Conservation (phyloP, 352 stramenopile species). For the Thalassiosira livingstoniorum region DNA sequence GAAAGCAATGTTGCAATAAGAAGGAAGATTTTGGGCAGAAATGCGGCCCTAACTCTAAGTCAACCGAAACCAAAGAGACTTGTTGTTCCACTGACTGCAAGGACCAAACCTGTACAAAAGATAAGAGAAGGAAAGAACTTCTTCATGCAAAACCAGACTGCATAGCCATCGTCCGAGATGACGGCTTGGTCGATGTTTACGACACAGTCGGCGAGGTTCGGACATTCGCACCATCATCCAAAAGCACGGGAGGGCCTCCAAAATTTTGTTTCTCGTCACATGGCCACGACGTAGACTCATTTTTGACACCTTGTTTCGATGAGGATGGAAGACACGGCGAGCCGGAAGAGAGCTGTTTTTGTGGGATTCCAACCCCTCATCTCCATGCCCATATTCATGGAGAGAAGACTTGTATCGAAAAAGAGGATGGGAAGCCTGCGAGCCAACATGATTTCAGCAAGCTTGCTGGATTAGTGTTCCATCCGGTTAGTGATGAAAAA, state of each 20-base stretch:
- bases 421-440: slow-evolving; percentile 1
- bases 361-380: slow-evolving; percentile 65
- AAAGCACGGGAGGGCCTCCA: background rate
- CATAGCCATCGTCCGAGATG: too few relatives aligned
- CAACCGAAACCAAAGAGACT: too few relatives aligned
- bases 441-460: background rate
- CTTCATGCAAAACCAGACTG: too few relatives aligned
- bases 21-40: too few relatives aligned
- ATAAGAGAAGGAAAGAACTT: too few relatives aligned
- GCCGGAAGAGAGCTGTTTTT: slow-evolving; percentile 66
- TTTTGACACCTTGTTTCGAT: slow-evolving; percentile 73
- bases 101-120: too few relatives aligned
- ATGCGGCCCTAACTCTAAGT: too few relatives aligned
- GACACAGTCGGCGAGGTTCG: too few relatives aligned
- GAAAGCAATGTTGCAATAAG: too few relatives aligned
- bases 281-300: slow-evolving; percentile 39
- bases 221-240: background rate
- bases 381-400: slow-evolving; percentile 68
- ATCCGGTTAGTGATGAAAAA: slow-evolving; percentile 4
- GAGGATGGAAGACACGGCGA: slow-evolving; percentile 61
- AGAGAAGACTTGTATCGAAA: slow-evolving; percentile 25
- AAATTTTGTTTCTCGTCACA: slow-evolving; percentile 70
- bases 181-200: too few relatives aligned
- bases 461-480: slow-evolving; percentile 16
- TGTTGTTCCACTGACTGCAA: too few relatives aligned